Evolutionary conservation across 2,329 filamentous ascomycete species (phyloP), one percentile per base, ranked within the genome.

Genomic region (Pseudogymnoascus sp.): DNA sequence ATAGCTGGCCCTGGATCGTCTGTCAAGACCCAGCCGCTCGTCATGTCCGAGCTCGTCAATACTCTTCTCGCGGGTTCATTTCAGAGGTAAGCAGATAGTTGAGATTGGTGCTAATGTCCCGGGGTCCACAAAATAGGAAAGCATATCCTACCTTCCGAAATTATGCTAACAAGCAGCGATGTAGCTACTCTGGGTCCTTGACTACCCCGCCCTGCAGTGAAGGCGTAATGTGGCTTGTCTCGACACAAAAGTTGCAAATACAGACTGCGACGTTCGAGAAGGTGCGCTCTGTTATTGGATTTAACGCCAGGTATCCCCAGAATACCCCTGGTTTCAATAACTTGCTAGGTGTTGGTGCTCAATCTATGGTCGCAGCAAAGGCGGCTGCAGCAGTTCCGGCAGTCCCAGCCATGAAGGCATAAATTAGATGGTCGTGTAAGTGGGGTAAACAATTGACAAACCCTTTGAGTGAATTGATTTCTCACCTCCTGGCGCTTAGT

Each of bases 161-260:
- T 19, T 52, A 30, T 52, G 26, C 74, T 34, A 33, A 28, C 57
- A 63, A 19, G 41, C 38, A 5, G 58, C 26, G n/a, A 57, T 64
- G 45, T 33, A 65, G 75, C 61, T 86, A 85, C 73, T 69, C 71
- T 10, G 83, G 83, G 18, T 83, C 80, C 15, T 74, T 86, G 52
- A 86, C 83, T 38, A 85, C 82, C 0, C 83, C 83, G 18, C 83
- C 83, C 3, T 85, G 83, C 71, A 74, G 74, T 13, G 81, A 85
- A 69, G 77, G 77, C 23, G 72, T 85, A 19, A 73, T 70, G 8
- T 84, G 81, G 75, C 71, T 81, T 55, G 71, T 83, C 39, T 77
- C 77, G 63, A 72, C 74, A 62, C 65, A 78, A 60, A 75, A 77
- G 35, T 67, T 83, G 3, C 68, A 70, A 34, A 71, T 84, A 63